A percentile compares a stretch with the other conserved stretches of the same genome.
Evolutionary conservation across 768 basidiomycete species (phyloP).

Genomic region (Phylloporus arenicola): DNA sequence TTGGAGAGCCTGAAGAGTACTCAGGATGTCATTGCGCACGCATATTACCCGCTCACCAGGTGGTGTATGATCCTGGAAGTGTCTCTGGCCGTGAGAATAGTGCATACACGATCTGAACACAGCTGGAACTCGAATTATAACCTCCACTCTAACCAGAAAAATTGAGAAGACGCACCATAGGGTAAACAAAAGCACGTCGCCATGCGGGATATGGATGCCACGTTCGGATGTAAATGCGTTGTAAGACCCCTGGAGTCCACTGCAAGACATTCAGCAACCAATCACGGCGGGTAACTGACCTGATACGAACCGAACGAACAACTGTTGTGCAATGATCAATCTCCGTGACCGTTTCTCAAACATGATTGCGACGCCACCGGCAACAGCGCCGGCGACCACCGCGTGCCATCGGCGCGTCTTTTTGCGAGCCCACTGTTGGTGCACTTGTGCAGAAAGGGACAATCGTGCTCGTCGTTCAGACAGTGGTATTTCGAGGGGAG

Average conservation of each 20-base stretch:
- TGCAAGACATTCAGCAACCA: constrained; percentile 24
- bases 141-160: not conserved
- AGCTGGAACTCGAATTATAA: too few relatives aligned
- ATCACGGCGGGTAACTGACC: not conserved
- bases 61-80: constrained; percentile 68
- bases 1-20: constrained; percentile 57
- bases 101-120: constrained; percentile 81
- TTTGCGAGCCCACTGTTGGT: constrained; percentile 58
- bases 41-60: constrained; percentile 47
- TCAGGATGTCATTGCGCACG: not conserved
- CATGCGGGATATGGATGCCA: constrained; percentile 71
- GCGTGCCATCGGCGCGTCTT: constrained; percentile 75
- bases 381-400: constrained; percentile 68
- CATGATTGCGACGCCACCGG: constrained; percentile 67
- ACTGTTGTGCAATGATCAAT: constrained; percentile 72
- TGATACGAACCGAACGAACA: constrained; percentile 68
- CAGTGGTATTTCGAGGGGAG: constrained; percentile 14
- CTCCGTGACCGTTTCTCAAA: constrained; percentile 70
- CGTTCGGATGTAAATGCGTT: constrained; percentile 68
- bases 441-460: constrained; percentile 59
- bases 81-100: constrained; percentile 78
- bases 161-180: constrained; percentile 45
- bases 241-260: constrained; percentile 87
- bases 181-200: constrained; percentile 76
- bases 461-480: constrained; percentile 43